Base-by-base conservation (phyloP, 805 yeast species). In the Starmerella bombicola region DNA sequence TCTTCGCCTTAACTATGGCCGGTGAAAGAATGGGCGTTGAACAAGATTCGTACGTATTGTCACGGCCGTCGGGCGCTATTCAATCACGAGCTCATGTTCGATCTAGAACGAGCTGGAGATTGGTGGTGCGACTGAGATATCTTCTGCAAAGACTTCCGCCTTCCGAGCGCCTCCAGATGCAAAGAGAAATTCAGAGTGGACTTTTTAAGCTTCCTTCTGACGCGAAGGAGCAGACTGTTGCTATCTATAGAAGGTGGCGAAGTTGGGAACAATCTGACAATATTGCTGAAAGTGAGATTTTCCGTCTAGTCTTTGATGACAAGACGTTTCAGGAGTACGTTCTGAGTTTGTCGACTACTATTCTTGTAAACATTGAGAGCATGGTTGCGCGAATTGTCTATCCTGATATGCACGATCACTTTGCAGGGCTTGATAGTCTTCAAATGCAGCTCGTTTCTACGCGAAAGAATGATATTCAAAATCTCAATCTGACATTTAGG, bases 41-140 rank as follows among this genome's bases (percentile, higher is more conserved):
- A 37, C 81, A 81, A 47, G 97, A 91, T 53, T 93, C 97, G 0
- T 75, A 82, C 5, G 95, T 85, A 16, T 69, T 88, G 38, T 86
- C 96, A 1, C 78, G 84, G 38, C 95, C 96, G 0, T 79, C 95
- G 0, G 77, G 80, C 51, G 74, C 84, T 23, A 71, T 83, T 35
- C 67, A 95, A 39, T 70, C 85, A 3, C 67, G 69, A 16, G 71
- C 76, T 19, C 96, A 86, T 60, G 74, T 84, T 2, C 66, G 98
- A 48, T 73, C 78, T 19, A 73, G 75, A 45, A 82, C 84, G 50
- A 75, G 93, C 52, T 91, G 98, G 98, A 80, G 83, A 52, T 70
- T 86, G 17, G 65, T 83, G 32, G 74, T 84, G 2, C 68, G 95
- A 28, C 60, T 91, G 32, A 68, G 96, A 23, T 93, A 88, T 55